Evolutionary conservation across 208 protist species (phyloP).

Genomic region (Acanthamoeba pearcei): DNA sequence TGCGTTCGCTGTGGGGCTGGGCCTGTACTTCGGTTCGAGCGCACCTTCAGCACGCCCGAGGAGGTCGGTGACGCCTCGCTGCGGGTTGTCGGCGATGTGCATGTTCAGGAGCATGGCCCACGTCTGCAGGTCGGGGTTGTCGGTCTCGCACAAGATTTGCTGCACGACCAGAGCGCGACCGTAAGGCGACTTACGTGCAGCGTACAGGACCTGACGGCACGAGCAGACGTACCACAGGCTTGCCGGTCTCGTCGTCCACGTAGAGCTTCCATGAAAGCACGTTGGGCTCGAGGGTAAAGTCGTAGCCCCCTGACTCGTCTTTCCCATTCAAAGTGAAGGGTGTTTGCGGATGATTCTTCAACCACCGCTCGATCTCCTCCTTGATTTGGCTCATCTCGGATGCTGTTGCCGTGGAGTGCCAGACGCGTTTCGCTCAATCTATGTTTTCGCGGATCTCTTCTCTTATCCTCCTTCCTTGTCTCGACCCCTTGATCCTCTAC

Average conservation of each 20-base stretch:
- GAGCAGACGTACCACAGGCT: constrained; percentile 50
- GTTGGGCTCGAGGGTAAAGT: constrained; percentile 11
- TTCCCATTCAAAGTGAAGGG: background rate
- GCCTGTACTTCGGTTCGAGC: constrained; percentile 47
- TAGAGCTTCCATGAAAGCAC: constrained; percentile 62
- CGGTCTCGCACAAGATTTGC: constrained; percentile 63
- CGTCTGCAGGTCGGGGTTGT: background rate
- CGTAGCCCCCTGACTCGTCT: background rate
- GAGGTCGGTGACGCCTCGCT: constrained; percentile 43
- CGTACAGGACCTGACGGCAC: background rate
- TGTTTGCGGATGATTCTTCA: constrained; percentile 32
- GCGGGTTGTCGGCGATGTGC: constrained; percentile 60
- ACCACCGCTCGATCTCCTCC: constrained; percentile 68
- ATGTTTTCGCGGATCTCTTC: background rate
- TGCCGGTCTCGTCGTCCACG: constrained; percentile 56
- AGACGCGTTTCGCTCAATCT: background rate
- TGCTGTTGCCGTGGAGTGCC: background rate
- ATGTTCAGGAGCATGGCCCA: constrained; percentile 62
- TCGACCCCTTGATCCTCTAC: background rate
- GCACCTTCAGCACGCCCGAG: constrained; percentile 50
- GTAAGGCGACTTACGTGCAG: too few relatives aligned
- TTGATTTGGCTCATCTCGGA: constrained; percentile 10
- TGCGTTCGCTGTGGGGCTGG: background rate
- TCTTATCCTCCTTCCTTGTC: background rate
- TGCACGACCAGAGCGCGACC: background rate